These are phyloP conservation scores for Nosema muscidifuracis DNA, from an alignment of 371 early-diverging fungal genomes.

Conservation along the genomic window DNA sequence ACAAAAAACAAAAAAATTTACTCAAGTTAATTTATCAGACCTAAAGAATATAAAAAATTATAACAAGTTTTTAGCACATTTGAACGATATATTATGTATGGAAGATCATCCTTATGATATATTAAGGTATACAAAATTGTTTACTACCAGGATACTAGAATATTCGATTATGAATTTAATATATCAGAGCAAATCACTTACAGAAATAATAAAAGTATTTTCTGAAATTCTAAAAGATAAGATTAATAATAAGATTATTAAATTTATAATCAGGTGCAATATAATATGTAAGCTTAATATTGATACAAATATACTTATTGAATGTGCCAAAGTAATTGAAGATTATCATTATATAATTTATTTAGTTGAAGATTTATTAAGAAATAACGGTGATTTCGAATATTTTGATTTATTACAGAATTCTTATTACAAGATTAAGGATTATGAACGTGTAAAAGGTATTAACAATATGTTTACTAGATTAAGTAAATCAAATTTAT, in stretches of 20 bases:
- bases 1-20: not conserved
- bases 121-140: not conserved
- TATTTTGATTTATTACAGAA: constrained; percentile 23
- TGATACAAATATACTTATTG: constrained; percentile 1
- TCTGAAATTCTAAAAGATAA: not conserved
- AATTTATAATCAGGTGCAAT: constrained; percentile 31
- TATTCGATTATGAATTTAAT: constrained; percentile 7
- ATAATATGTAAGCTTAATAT: constrained; percentile 10
- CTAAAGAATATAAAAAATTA: not conserved
- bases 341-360: constrained; percentile 33
- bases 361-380: constrained; percentile 25
- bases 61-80: not conserved
- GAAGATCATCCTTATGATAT: not conserved
- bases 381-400: not conserved
- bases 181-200: not conserved
- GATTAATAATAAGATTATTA: constrained; percentile 35
- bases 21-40: not conserved
- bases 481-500: constrained; percentile 24
- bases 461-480: constrained; percentile 18
- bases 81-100: not conserved
- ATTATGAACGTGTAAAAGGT: constrained; percentile 28
- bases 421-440: constrained; percentile 25
- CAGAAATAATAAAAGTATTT: not conserved
- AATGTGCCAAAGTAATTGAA: constrained; percentile 12
- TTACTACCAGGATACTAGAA: not conserved